Base-by-base conservation (phyloP, 1,139 yeast genomes). In the Debaryomyces psychrophilus region DNA sequence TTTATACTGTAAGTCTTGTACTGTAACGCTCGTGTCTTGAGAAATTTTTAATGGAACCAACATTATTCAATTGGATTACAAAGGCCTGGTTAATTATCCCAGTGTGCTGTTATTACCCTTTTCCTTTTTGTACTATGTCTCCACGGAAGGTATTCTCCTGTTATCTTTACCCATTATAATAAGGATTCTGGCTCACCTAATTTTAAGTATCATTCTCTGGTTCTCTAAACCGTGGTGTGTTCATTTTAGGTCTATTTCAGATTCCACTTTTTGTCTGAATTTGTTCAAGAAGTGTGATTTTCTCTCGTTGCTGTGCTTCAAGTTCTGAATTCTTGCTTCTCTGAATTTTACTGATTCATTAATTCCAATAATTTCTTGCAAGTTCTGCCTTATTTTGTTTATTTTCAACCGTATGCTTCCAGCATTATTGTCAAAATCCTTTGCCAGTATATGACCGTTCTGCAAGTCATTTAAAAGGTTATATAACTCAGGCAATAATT, bases 401-500 rank as follows among this genome's bases (percentile, higher is more conserved):
- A 74, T 50, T 49, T 72, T 70, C 50, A 73, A 64, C 41, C 79
- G 61, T 37, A 73, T 59, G 43, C 71, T 67, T 8, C 79, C 79
- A 2, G 75, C 66, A 44, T 69, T 68, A 53, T 73, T 74, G 49
- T 72, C 78, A 50, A 75, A 74, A 53, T 75, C 79, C 43, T 71
- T 69, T 2, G 75, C 71, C 64, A 67, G 74, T 17, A 71, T 54
- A 11, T 58, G 61, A 5, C 75, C 78, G 5, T 59, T 55, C 29
- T 68, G 66, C 38, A 75, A 55, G 38, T 69, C 70, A 45, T 65
- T 75, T 4, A 75, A 58, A 17, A 73, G 56, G 22, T 55, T 61
- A 51, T 69, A 73, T 34, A 75, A 51, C 35, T 74, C 77, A 1
- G 78, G 76, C 8, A 75, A 59, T 5, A 74, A 52, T 48, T 73